phyloP scores from a whole-genome alignment of 2,329 filamentous ascomycete species.

The Penicillium expansum region DNA sequence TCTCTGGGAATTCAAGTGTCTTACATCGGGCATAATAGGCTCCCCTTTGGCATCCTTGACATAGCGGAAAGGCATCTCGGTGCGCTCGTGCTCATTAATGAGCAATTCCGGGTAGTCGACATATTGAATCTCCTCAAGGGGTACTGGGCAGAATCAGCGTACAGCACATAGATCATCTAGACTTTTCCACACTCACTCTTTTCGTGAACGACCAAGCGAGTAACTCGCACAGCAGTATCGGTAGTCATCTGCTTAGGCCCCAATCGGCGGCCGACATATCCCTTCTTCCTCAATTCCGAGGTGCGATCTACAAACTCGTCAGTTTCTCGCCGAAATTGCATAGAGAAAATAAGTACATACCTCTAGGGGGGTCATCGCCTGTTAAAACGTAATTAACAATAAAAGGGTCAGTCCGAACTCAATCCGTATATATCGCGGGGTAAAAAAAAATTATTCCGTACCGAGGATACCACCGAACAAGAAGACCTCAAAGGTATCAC shows the following conservation, averaged over 20 bases:
- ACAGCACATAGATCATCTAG: not conserved
- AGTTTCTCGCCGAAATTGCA: constrained; percentile 1
- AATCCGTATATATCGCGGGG: not conserved
- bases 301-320: constrained; percentile 68
- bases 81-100: constrained; percentile 88
- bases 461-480: constrained; percentile 94
- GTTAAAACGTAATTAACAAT: constrained; percentile 11
- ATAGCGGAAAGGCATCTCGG: constrained; percentile 97
- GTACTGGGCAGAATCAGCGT: constrained; percentile 51
- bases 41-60: constrained; percentile 71
- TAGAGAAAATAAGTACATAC: constrained; percentile 50
- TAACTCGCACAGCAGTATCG: constrained; percentile 92
- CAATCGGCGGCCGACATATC: constrained; percentile 80
- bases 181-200: constrained; percentile 56
- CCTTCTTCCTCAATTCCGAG: constrained; percentile 91
- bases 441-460: constrained; percentile 43
- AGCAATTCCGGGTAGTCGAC: constrained; percentile 85
- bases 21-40: constrained; percentile 87
- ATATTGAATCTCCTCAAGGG: constrained; percentile 75
- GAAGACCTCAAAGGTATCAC: constrained; percentile 80
- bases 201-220: constrained; percentile 80
- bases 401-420: not conserved
- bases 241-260: constrained; percentile 98
- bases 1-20: constrained; percentile 22
- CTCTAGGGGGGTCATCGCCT: constrained; percentile 93